Evolutionary conservation across 257 asterid genomes (phyloP).

Genomic region (Capsicum pubescens): DNA sequence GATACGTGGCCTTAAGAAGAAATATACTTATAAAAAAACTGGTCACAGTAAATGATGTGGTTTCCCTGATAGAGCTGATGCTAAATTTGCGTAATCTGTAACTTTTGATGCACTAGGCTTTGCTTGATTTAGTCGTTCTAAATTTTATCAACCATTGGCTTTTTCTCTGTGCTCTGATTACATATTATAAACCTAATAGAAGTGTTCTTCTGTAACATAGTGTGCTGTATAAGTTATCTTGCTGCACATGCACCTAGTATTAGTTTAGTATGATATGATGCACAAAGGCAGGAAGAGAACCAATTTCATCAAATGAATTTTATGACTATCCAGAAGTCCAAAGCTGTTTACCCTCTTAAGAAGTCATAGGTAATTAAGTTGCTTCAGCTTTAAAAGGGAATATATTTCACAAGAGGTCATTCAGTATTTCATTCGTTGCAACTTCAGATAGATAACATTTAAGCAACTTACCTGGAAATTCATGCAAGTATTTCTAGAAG

Average conservation of each 20-base stretch:
- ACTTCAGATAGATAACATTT: neutral
- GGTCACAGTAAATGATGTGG: neutral
- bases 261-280: neutral
- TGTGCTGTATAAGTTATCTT: neutral
- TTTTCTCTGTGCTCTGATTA: neutral
- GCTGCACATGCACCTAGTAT: neutral
- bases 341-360: neutral
- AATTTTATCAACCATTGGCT: neutral
- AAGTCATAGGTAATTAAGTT: neutral
- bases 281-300: neutral
- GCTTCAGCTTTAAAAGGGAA: neutral
- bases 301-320: neutral
- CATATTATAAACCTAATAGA: slow-evolving; percentile 18
- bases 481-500: slow-evolving; percentile 35
- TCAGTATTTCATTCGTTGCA: neutral
- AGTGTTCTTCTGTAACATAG: neutral
- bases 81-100: neutral
- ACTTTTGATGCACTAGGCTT: slow-evolving; percentile 1
- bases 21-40: neutral
- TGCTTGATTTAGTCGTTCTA: neutral
- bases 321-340: slow-evolving; percentile 13
- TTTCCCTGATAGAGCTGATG: neutral
- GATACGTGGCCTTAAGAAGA: neutral
- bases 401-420: neutral
- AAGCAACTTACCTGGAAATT: slow-evolving; percentile 51